Percentiles rank a stretch among this genome's conserved stretches.
phyloP scores from a whole-genome alignment of 1,139 yeast genomes.

The Candida glucosophila region DNA sequence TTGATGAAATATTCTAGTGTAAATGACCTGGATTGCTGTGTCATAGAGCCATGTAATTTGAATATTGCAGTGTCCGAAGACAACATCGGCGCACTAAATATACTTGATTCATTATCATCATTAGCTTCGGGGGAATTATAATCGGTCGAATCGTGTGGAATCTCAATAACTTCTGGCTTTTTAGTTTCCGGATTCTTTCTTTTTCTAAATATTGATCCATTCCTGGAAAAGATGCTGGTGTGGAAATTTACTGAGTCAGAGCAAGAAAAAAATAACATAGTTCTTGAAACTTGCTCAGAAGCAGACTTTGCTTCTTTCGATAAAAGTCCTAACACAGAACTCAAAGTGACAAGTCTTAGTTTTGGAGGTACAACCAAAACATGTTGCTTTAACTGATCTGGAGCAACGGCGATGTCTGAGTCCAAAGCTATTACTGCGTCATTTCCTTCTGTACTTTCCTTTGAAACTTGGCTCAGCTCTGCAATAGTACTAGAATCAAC shows the following conservation, averaged over 20 bases:
- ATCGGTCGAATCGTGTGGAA: constrained; percentile 14
- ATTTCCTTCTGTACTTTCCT: constrained; percentile 20
- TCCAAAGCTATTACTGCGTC: background rate
- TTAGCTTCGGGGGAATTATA: constrained; percentile 13
- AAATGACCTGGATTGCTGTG: constrained; percentile 73
- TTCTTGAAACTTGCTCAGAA: constrained; percentile 26
- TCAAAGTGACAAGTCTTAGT: constrained; percentile 71
- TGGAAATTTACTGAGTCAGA: constrained; percentile 94
- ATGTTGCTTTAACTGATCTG: constrained; percentile 82
- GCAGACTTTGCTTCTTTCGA: constrained; percentile 17
- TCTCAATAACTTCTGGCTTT: constrained; percentile 12
- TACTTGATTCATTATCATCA: constrained; percentile 25
- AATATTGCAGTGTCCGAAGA: constrained; percentile 45
- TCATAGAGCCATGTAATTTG: constrained; percentile 83
- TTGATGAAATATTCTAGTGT: constrained; percentile 63
- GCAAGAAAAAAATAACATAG: constrained; percentile 86
- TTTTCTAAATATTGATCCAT: constrained; percentile 35
- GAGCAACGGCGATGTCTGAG: constrained; percentile 45
- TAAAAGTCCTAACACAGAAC: constrained; percentile 51
- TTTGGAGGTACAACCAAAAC: constrained; percentile 85
- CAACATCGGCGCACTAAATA: constrained; percentile 44
- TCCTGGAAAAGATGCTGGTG: constrained; percentile 60
- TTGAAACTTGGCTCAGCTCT: constrained; percentile 19
- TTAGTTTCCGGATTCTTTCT: constrained; percentile 18
- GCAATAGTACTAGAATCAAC: constrained; percentile 21